Evolutionary conservation across 192 early-diverging fungal genomes (phyloP), one percentile per base, ranked within the genome.

Genomic region (Entophlyctis helioformis): DNA sequence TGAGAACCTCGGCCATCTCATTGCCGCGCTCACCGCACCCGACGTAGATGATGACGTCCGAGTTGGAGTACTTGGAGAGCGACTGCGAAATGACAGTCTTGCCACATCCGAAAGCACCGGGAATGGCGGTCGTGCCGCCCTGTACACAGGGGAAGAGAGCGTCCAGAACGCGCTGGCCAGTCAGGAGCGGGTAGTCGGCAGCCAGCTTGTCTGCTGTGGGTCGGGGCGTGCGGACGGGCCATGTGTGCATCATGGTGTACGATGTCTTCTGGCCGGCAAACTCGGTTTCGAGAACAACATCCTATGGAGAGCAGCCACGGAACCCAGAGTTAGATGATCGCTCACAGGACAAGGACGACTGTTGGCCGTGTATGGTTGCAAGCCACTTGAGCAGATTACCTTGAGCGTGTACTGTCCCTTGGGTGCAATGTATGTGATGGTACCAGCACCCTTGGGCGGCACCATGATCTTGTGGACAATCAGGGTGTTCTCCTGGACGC

Each of bases 31-130:
- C 96, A 38, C 77, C 77, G 51, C 72, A 72, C 25, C 96, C 96
- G 42, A 99, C 94, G 52, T 99, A 99, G 48, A 99, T 85, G 65
- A 99, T 97, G 42, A 99, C 78, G 63, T 99, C 94, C 34, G 94
- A 97, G 80, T 99, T 99, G 50, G 96, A 99, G 74, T 94, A 99
- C 63, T 99, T 99, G 38, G 96, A 96, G 48, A 99, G 67, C 2
- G 96, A 85, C 70, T 99, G 96, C 10, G 94, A 97, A 75, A 99
- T 99, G 42, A 99, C 96, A 38, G 96, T 99, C 74, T 99, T 99
- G 31, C 96, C 96, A 63, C 96, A 99, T 37, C 96, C 96, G 56
- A 99, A 99, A 45, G 96, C 96, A 42, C 96, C 96, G 13, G 96
- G 96, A 69, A 99, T 99, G 33, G 94, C 93, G 8, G 94, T 97